Base-by-base conservation (phyloP, 2,329 filamentous ascomycete species). In the Albophoma yamanashiensis region DNA sequence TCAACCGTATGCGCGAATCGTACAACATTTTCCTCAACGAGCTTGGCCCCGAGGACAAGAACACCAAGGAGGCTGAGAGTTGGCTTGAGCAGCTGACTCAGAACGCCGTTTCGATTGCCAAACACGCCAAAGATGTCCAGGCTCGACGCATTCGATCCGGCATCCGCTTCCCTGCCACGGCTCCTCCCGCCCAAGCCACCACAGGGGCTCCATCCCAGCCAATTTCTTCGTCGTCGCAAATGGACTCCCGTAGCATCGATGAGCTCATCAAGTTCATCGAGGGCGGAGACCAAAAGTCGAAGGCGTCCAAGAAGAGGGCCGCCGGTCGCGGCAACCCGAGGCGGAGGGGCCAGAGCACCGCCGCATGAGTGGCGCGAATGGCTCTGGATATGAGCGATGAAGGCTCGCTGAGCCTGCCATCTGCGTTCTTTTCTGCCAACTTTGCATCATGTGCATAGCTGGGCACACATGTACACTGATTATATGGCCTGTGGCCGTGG, bases 81-180 rank as follows among this genome's bases (percentile, higher is more conserved):
- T 99, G 94, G 94, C 84, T 97, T 31, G 91, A 96, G 75, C 92
- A 96, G 75, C 84, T 99, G 61, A 97, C 93, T 0, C 90, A 95
- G 74, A 97, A 95, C 69, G 94, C 94, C 53, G 94, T 99, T 47
- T 89, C 86, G 40, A 92, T 97, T 66, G 93, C 92, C 57, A 97
- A 95, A 79, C 92, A 96, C 69, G 89, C 91, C 62, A 96, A 96
- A 77, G 89, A 94, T 64, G 81, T 90, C 43, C 87, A 94, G 74
- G 86, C 86, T 56, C 86, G 88, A 60, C 84, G 89, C 62, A 80
- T 92, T 52, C 85, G 87, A 62, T 82, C 88, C 11, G 83, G 82
- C 55, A 87, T 92, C 65, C 82, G 85, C 59, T 85, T 93, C 69
- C 86, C 84, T 27, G 66, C 69, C 5, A 67, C 68, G 17, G 62